Percentiles rank a stretch among this genome's conserved stretches.
phyloP scores from a whole-genome alignment of 257 asterid species.

The Scutellaria baicalensis region DNA sequence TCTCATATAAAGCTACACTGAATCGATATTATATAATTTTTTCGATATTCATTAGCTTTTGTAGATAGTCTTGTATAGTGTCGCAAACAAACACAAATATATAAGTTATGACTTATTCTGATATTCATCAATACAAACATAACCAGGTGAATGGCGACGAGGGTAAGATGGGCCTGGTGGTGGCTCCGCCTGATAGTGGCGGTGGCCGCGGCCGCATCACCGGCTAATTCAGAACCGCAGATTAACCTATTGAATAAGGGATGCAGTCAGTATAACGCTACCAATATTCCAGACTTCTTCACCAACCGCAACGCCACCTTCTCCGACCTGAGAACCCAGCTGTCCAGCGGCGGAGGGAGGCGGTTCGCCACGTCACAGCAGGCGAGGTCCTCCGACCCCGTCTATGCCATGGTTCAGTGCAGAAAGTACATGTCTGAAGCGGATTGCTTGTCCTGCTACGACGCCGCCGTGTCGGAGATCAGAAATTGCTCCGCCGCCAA shows the following conservation, averaged over 20 bases:
- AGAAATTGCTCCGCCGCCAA: constrained; percentile 67
- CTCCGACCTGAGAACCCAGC: constrained; percentile 43
- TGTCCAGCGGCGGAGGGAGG: constrained; percentile 23
- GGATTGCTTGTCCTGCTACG: constrained; percentile 72
- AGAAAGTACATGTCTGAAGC: constrained; percentile 47
- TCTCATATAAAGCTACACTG: too few species aligned
- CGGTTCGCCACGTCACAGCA: constrained; percentile 68
- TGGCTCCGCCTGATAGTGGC: constrained; percentile 11
- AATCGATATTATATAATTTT: too few species aligned
- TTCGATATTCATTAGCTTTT: too few species aligned
- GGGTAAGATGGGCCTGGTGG: not conserved
- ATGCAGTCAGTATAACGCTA: constrained; percentile 68
- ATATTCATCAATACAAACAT: not conserved
- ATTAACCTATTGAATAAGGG: constrained; percentile 47
- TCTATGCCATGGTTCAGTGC: constrained; percentile 72
- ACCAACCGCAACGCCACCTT: constrained; percentile 56
- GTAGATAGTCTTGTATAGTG: too few species aligned
- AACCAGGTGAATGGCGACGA: not conserved
- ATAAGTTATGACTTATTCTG: too few species aligned
- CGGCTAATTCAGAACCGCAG: constrained; percentile 44
- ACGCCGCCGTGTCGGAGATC: constrained; percentile 59
- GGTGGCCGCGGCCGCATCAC: constrained; percentile 13
- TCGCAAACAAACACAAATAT: too few species aligned
- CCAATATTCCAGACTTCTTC: constrained; percentile 35
- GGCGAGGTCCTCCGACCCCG: constrained; percentile 57